Evolutionary conservation across 2,329 filamentous ascomycete genomes (phyloP).

Genomic region (Neonectria ditissima): DNA sequence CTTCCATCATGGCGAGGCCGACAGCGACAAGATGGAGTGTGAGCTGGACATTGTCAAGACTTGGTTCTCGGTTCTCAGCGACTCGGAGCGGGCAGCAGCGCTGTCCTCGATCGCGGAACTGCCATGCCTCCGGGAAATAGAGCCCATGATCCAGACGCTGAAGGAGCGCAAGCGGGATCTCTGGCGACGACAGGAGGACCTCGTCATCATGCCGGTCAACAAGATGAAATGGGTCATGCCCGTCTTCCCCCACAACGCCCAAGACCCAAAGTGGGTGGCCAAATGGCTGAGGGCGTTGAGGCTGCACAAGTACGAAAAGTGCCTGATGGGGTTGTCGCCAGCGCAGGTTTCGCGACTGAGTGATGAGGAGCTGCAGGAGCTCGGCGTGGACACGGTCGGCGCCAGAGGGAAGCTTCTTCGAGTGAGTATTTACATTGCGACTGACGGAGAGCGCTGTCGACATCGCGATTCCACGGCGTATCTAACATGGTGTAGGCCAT

Average conservation of each 20-base stretch:
- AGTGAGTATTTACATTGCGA: conserved; percentile 26
- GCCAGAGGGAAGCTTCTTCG: conserved; percentile 43
- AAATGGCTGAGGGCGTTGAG: conserved; percentile 45
- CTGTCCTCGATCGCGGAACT: conserved; percentile 41
- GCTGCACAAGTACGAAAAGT: conserved; percentile 43
- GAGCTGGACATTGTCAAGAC: conserved; percentile 43
- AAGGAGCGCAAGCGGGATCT: conserved; percentile 43
- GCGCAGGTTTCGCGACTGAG: conserved; percentile 33
- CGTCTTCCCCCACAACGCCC: conserved; percentile 36
- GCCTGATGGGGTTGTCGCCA: conserved; percentile 39
- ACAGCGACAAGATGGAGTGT: conserved; percentile 30
- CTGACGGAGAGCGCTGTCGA: neutral
- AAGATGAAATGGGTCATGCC: conserved; percentile 44
- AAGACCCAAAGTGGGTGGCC: conserved; percentile 41
- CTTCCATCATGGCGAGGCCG: conserved; percentile 29
- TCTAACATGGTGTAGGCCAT: conserved; percentile 38
- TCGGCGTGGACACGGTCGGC: conserved; percentile 43
- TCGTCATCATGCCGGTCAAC: conserved; percentile 38
- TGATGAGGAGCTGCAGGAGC: conserved; percentile 38
- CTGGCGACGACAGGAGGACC: conserved; percentile 42
- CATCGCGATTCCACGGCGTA: neutral
- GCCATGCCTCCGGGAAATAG: conserved; percentile 42
- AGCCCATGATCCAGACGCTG: conserved; percentile 42
- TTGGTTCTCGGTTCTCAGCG: conserved; percentile 42
- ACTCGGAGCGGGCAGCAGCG: conserved; percentile 37